Evolutionary conservation across 2,329 filamentous ascomycete species (phyloP), one percentile per base, ranked within the genome.

Genomic region (Epicoccum sorghinum): DNA sequence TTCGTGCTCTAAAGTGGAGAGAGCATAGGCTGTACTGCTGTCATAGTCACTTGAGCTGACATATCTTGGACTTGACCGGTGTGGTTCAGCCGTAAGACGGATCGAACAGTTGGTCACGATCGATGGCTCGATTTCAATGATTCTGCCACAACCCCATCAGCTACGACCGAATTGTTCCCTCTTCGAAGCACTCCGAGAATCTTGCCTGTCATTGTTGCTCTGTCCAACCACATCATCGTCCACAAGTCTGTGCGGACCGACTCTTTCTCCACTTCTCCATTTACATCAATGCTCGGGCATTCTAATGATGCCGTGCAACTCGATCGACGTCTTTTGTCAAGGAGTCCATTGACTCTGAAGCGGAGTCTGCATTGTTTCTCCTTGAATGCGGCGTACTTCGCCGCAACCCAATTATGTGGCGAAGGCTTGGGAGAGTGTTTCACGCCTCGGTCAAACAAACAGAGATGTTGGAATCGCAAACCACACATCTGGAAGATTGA

Each of bases 281-380:
- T 49, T 54, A 37, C 39, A 39, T 14, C 38, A 24, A 30, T 38
- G 14, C 36, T 50, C 41, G 49, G 35, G 40, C 45, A 55, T 55
- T 55, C 41, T 50, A 24, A 40, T 50, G 22, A 50, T 55, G 46
- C 46, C 13, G 46, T 55, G 52, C 46, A 38, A 55, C 46, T 27
- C 10, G 44, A 48, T 49, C 30, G 38, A 42, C 24, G 30, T 42
- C 9, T 29, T 7, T 29, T 29, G 6, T 9, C 7, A 27, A 12
- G 14, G 18, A 41, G 33, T 25, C 13, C 37, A 12, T 7, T 7
- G 24, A 6, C 25, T 32, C 13, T 18, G 40, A 23, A 10, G 18
- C 14, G 41, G 41, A 36, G 12, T 13, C 10, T 10, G 35, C 13
- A 13, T 24, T 35, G 22, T 13, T 22, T 24, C n/a, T 9, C n/a